Evolutionary conservation across 2,329 filamentous ascomycete genomes (phyloP).

Genomic region (Coniosporium tulheliwenetii): DNA sequence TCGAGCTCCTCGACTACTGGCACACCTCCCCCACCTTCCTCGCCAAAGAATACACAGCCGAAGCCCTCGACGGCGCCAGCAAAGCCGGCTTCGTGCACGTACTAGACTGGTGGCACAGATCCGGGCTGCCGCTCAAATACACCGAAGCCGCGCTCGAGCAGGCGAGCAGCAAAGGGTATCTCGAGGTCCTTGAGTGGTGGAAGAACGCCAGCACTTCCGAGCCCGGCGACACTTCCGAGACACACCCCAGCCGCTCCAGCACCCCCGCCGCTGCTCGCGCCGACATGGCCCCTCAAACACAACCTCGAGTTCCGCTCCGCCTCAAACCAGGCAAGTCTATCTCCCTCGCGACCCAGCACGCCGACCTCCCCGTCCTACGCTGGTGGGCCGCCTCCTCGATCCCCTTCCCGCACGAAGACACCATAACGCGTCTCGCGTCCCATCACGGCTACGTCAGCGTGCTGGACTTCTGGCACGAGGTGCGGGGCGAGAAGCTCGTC

Average conservation of each 20-base stretch:
- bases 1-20: slow-evolving; percentile 85
- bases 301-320: slow-evolving; percentile 22
- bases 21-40: slow-evolving; percentile 66
- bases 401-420: slow-evolving; percentile 63
- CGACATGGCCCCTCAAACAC: background rate
- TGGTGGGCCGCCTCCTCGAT: slow-evolving; percentile 84
- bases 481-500: slow-evolving; percentile 61
- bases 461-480: slow-evolving; percentile 65
- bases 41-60: slow-evolving; percentile 71
- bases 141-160: slow-evolving; percentile 79
- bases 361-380: slow-evolving; percentile 58
- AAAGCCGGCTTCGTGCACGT: slow-evolving; percentile 72
- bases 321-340: slow-evolving; percentile 76
- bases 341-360: slow-evolving; percentile 69
- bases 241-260: slow-evolving; percentile 8
- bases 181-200: slow-evolving; percentile 91
- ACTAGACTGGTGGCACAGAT: slow-evolving; percentile 82
- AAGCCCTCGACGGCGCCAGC: slow-evolving; percentile 77
- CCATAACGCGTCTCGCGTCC: slow-evolving; percentile 69
- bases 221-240: slow-evolving; percentile 22
- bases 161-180: slow-evolving; percentile 67
- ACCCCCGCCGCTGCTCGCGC: slow-evolving; percentile 1
- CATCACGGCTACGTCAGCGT: slow-evolving; percentile 74
- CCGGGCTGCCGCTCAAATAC: slow-evolving; percentile 65
- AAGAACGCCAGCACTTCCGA: slow-evolving; percentile 46